phyloP scores from a whole-genome alignment of 768 basidiomycete species.

The Myochromella boudieri region DNA sequence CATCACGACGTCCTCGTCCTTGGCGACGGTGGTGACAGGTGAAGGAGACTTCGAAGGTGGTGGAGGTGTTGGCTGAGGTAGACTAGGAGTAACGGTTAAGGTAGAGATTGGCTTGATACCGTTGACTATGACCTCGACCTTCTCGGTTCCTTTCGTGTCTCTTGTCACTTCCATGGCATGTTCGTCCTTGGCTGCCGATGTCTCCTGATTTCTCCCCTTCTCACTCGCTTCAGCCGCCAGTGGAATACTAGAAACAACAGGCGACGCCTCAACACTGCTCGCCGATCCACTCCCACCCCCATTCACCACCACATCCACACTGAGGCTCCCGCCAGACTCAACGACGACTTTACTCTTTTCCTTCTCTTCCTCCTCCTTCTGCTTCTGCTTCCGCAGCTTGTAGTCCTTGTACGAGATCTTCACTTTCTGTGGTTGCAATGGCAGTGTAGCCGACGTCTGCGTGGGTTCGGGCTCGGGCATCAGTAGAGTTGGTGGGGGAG shows the following conservation, averaged over 20 bases:
- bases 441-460: constrained; percentile 14
- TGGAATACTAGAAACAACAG: neutral
- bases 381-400: constrained; percentile 52
- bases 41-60: too few relatives aligned
- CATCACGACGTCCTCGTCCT: constrained; percentile 8
- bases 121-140: too few relatives aligned
- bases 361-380: constrained; percentile 41
- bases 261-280: constrained; percentile 12
- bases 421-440: constrained; percentile 41
- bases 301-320: too few relatives aligned
- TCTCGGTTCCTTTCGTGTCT: too few relatives aligned
- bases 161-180: too few relatives aligned
- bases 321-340: neutral
- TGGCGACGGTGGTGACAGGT: neutral
- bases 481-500: neutral
- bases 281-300: neutral
- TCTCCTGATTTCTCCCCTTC: neutral
- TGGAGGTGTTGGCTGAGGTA: too few relatives aligned
- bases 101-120: too few relatives aligned
- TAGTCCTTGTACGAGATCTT: constrained; percentile 63
- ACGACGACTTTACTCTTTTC: constrained; percentile 12
- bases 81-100: too few relatives aligned
- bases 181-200: too few relatives aligned
- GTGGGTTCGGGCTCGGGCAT: neutral
- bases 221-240: constrained; percentile 1